Conservation (phyloP, 345 rosid genomes). For the Salix purpurea region DNA sequence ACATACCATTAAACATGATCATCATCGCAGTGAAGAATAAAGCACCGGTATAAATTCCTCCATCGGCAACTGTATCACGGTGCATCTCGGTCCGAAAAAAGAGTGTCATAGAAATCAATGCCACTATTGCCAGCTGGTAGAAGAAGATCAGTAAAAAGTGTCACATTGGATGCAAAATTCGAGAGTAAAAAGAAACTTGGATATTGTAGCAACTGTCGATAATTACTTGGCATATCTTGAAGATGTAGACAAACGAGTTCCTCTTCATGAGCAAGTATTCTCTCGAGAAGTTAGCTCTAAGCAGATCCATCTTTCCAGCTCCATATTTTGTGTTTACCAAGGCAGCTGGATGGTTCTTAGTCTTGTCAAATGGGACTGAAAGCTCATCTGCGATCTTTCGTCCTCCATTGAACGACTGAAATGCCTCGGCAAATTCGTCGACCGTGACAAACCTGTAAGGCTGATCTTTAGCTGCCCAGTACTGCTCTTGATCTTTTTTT, state of each 20-base stretch:
- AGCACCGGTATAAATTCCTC: constrained; percentile 55
- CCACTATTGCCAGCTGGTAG: constrained; percentile 30
- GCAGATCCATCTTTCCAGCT: constrained; percentile 42
- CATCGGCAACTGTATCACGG: constrained; percentile 33
- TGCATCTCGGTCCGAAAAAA: constrained; percentile 39
- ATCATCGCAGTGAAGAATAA: constrained; percentile 47
- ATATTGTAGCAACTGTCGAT: not conserved
- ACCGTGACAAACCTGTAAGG: constrained; percentile 50
- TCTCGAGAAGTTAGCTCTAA: constrained; percentile 50
- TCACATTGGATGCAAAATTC: not conserved
- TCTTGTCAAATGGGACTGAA: constrained; percentile 41
- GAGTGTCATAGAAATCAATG: constrained; percentile 22
- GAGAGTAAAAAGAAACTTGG: not conserved
- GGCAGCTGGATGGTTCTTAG: constrained; percentile 56
- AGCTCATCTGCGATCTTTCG: constrained; percentile 37
- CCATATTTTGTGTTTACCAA: constrained; percentile 46
- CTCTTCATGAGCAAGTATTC: constrained; percentile 61
- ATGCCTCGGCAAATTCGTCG: constrained; percentile 53
- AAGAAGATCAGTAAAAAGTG: not conserved
- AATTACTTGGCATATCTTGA: constrained; percentile 56
- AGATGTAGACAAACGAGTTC: constrained; percentile 45
- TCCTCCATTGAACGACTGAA: constrained; percentile 38
- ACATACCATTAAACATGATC: constrained; percentile 63
- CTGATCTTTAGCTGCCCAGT: constrained; percentile 45
- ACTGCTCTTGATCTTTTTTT: constrained; percentile 64